Base-by-base conservation (phyloP, 176 grass and related monocot species). In the Olyra latifolia region DNA sequence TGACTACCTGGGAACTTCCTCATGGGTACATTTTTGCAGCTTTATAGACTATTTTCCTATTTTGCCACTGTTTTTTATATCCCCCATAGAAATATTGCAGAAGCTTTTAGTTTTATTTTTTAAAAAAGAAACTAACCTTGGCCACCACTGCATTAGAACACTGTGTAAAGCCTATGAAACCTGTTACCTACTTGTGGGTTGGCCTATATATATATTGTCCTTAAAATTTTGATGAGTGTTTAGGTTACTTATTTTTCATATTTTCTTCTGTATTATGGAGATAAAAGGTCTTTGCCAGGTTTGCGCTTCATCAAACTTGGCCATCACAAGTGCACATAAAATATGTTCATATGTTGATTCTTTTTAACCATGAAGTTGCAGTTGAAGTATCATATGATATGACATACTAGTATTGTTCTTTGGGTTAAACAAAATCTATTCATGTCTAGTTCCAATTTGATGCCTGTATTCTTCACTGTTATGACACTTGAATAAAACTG, bases 1-100 rank as follows among this genome's bases (percentile, higher is more conserved):
- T 95, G 95, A 98, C 89, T 80, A 98, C 95, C 35, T 98, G 95
- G 95, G 95, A 98, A 72, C 90, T 98, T 87, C 95, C 95, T 81
- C 95, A 98, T 78, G 95, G 95, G 95, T 98, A 89, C 48, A 76
- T 28, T 62, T 8, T 9, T 77, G 63, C 81, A 49, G 49, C 69
- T 87, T 82, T 35, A 22, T 60, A 64, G 42, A 73, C 79, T 40
- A 39, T 80, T 72, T 88, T 84, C 29, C 53, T 74, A 27, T 8
- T 45, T 30, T 40, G 17, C 24, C 30, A 62, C 30, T 62, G 14
- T 44, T 12, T 66, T 52, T 63, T 10, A 49, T 69, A 49, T 70
- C 47, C n/a, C 3, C 9, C 4, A 32, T 68, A 35, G 38, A 24
- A 45, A 40, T 57, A 35, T 43, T 19, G 20, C 9, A 13, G 79